Base-by-base conservation (phyloP, 1,284 basidiomycete species). In the Melampsora occidentalis region DNA sequence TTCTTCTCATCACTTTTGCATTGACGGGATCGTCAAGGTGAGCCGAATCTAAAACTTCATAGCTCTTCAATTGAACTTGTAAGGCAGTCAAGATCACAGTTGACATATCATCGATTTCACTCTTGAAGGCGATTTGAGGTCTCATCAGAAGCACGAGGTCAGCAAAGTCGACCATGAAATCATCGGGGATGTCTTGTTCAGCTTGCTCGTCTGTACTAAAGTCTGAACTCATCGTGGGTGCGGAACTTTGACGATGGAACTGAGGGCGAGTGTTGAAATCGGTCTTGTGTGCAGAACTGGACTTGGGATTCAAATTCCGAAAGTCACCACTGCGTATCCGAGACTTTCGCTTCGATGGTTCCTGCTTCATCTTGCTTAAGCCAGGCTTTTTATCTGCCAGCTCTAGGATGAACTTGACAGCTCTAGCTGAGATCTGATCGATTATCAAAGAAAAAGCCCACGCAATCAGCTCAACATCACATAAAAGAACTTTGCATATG, bases 101-200 rank as follows among this genome's bases (percentile, higher is more conserved):
- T 1, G 89, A 87, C 70, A 90, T 87, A 28, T 86, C 83, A 61
- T 87, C 86, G 0, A 85, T 84, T 59, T 90, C 88, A 79, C 89
- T 91, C 49, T 88, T 86, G 35, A 98, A 84, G 2, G 95, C 89
- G 66, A 98, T 87, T 83, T 98, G 96, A 20, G 96, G 95, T 81
- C 95, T 95, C 77, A 97, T 85, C 20, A 98, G 86, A 31, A 96
- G 85, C 80, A 92, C 90, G 80, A 92, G 90, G 81, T 93, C 89
- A 76, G 89, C 89, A 78, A 91, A 84, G 73, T 84, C 83, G 59
- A 86, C 82, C 0, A 80, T 79, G 77, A 84, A 86, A 2, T 83
- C 83, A 12, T 84, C 82, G 2, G 84, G 82, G 33, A 85, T 81
- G 42, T 81, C 81, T 39, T 80, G 78, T 10, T 78, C 78, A 14